phyloP scores from a whole-genome alignment of 2,329 filamentous ascomycete genomes.

The Sporothrix pallida region DNA sequence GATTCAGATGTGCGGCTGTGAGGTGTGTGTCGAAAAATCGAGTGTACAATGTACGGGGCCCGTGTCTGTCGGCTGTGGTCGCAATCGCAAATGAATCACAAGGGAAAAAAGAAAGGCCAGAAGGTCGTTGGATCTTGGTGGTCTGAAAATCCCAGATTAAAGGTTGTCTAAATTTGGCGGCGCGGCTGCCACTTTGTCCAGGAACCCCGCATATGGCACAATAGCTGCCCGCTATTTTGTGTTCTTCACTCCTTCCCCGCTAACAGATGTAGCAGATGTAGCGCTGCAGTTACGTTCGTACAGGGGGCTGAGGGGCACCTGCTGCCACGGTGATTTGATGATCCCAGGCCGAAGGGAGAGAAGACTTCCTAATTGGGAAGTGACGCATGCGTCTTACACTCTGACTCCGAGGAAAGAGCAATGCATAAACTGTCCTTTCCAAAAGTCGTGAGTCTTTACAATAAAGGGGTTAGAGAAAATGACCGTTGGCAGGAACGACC shows the following conservation, averaged over 20 bases:
- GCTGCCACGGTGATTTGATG: conserved; percentile 18
- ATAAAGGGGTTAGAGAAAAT: background rate
- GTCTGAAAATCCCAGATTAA: conserved; percentile 16
- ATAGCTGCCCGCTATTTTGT: conserved; percentile 26
- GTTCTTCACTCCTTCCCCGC: conserved; percentile 11
- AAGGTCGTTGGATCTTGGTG: background rate
- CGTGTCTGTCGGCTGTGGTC: too few relatives aligned
- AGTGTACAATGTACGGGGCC: background rate
- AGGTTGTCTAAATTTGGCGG: conserved; percentile 20
- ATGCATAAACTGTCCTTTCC: background rate
- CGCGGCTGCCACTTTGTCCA: conserved; percentile 3
- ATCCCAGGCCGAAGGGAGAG: conserved; percentile 24
- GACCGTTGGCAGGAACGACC: conserved; percentile 6
- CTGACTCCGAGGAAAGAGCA: background rate
- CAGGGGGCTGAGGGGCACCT: background rate
- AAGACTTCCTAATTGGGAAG: conserved; percentile 27
- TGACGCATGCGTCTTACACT: conserved; percentile 25
- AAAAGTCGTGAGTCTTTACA: background rate
- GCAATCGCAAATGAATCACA: conserved; percentile 12
- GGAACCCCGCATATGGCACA: conserved; percentile 30
- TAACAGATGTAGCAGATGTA: background rate
- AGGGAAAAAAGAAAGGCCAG: background rate
- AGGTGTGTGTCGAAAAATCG: background rate
- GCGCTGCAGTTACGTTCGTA: conserved; percentile 1
- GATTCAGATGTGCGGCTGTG: background rate